These are phyloP conservation scores for Aureobasidium sp. DNA, from an alignment of 2,329 filamentous ascomycete species.

Conservation along the genomic window DNA sequence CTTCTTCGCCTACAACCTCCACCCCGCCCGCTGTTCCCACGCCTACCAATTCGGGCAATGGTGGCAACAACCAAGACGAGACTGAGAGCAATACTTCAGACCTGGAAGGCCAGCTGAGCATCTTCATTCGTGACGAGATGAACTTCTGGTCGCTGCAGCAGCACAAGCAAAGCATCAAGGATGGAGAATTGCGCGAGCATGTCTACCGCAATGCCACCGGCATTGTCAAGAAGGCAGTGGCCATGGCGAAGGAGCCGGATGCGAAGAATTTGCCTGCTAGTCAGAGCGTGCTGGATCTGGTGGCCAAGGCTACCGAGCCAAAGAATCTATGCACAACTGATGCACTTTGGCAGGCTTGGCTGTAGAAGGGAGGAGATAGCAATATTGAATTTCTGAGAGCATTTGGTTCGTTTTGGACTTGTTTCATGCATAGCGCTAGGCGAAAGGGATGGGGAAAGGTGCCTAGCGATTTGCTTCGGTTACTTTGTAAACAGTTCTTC, in stretches of 20 bases:
- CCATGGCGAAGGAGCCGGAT: slow-evolving; percentile 64
- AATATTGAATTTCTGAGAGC: background rate
- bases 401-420: background rate
- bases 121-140: slow-evolving; percentile 97
- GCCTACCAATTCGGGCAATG: slow-evolving; percentile 15
- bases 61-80: slow-evolving; percentile 4
- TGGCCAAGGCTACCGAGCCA: slow-evolving; percentile 88
- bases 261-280: slow-evolving; percentile 73
- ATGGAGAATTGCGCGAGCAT: slow-evolving; percentile 66
- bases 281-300: slow-evolving; percentile 91
- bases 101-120: slow-evolving; percentile 86
- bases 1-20: slow-evolving; percentile 19
- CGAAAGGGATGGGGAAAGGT: slow-evolving; percentile 1
- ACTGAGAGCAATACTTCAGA: slow-evolving; percentile 41
- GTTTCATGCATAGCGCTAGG: slow-evolving; percentile 13
- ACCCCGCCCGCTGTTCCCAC: slow-evolving; percentile 15
- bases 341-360: slow-evolving; percentile 94
- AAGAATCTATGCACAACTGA: slow-evolving; percentile 83
- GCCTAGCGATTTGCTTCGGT: slow-evolving; percentile 1
- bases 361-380: slow-evolving; percentile 34
- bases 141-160: slow-evolving; percentile 89
- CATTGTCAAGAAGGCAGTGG: slow-evolving; percentile 84
- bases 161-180: slow-evolving; percentile 58
- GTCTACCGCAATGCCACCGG: slow-evolving; percentile 83
- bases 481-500: background rate